These are phyloP conservation scores for Anastatica hierochuntica DNA, from an alignment of 345 rosid species.

Conservation along the genomic window DNA sequence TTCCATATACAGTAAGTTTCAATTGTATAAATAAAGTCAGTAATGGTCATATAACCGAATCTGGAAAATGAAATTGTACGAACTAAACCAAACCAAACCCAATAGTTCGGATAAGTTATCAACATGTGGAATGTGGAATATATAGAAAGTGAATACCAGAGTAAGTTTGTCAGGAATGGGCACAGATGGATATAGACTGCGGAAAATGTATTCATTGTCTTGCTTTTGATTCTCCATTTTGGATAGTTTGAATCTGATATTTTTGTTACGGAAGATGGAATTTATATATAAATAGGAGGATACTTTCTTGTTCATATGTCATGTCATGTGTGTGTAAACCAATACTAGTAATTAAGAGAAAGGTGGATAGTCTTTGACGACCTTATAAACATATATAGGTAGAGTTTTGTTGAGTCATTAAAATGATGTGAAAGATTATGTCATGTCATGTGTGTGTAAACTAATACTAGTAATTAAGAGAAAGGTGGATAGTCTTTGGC, in stretches of 20 bases:
- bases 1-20: not conserved
- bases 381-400: conserved; percentile 9
- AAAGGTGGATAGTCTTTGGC: conserved; percentile 12
- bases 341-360: conserved; percentile 11
- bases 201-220: conserved; percentile 47
- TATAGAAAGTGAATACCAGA: too few species aligned
- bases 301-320: not conserved
- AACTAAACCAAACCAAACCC: too few species aligned
- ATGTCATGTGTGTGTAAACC: not conserved
- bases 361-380: conserved; percentile 12
- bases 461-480: conserved; percentile 11
- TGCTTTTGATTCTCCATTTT: conserved; percentile 22
- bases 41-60: too few species aligned
- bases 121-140: too few species aligned
- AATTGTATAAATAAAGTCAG: too few species aligned
- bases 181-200: conserved; percentile 49
- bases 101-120: too few species aligned
- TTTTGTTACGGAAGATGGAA: conserved; percentile 7
- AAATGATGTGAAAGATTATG: conserved; percentile 4
- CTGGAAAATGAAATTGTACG: too few species aligned
- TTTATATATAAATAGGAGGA: conserved; percentile 16
- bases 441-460: not conserved
- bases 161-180: conserved; percentile 54
- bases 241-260: conserved; percentile 4
- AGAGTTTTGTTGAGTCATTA: conserved; percentile 23